Evolutionary conservation across 1,284 basidiomycete genomes (phyloP).

Genomic region (Apiotrichum brassicae): DNA sequence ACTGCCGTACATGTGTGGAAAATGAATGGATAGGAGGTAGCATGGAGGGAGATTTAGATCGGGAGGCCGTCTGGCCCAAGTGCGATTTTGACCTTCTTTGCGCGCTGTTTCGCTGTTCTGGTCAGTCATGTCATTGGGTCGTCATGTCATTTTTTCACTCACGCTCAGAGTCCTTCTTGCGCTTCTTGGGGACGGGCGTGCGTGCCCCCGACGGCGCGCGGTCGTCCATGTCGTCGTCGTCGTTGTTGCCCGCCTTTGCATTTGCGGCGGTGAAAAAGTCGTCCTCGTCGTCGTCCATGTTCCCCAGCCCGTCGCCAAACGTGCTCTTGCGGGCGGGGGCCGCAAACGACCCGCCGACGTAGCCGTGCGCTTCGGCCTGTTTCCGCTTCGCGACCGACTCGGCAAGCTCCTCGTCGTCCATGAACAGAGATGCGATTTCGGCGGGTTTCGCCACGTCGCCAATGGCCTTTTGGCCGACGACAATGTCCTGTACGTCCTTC

Average conservation of each 20-base stretch:
- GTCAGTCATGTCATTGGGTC: no score
- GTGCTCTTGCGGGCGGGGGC: constrained; percentile 9
- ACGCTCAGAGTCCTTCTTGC: constrained; percentile 11
- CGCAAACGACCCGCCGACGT: constrained; percentile 21
- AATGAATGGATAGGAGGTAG: not conserved
- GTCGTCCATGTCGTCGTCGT: constrained; percentile 20
- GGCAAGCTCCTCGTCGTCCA: constrained; percentile 72
- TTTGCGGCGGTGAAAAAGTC: constrained; percentile 32
- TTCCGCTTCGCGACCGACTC: constrained; percentile 46
- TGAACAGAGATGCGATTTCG: constrained; percentile 90
- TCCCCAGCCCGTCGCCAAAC: constrained; percentile 36
- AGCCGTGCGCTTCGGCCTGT: constrained; percentile 46
- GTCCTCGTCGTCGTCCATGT: constrained; percentile 28
- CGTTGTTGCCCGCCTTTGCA: constrained; percentile 3
- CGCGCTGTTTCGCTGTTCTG: constrained; percentile 23
- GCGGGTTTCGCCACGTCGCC: constrained; percentile 88
- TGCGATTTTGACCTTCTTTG: constrained; percentile 43
- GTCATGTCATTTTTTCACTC: no score
- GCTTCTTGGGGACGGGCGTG: constrained; percentile 21
- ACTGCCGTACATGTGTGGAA: not conserved
- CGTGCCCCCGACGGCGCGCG: constrained; percentile 19
- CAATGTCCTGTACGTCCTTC: constrained; percentile 98
- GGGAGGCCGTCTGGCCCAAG: constrained; percentile 42
- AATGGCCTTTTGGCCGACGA: constrained; percentile 94
- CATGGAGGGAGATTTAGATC: constrained; percentile 15